These are phyloP conservation scores for Thelephora ganbajun DNA, from an alignment of 768 basidiomycete genomes.

Conservation along the genomic window DNA sequence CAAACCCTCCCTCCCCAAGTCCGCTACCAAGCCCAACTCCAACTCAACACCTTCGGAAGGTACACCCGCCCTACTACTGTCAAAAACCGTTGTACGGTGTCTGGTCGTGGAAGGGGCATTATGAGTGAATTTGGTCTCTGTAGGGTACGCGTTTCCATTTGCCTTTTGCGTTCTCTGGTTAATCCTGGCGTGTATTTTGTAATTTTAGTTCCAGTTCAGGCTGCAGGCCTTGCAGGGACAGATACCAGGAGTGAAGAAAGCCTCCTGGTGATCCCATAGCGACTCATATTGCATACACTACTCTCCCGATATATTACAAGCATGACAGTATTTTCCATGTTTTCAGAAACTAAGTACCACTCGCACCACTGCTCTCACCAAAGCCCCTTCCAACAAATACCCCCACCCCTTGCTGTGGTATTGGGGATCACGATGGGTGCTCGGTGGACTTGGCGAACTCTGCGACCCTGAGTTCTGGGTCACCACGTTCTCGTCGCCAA, in stretches of 20 bases:
- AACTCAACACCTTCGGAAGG: conserved; percentile 75
- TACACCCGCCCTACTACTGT: conserved; percentile 79
- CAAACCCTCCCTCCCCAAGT: conserved; percentile 77
- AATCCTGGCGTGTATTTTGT: not conserved
- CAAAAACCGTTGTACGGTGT: conserved; percentile 78
- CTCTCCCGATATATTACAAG: not conserved
- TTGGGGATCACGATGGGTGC: not conserved
- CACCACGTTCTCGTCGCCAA: conserved; percentile 81
- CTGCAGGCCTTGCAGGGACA: conserved; percentile 71
- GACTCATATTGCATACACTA: too few relatives aligned
- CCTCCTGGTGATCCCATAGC: conserved; percentile 83
- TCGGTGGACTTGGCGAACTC: conserved; percentile 27
- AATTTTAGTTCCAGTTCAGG: conserved; percentile 77
- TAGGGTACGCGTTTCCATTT: conserved; percentile 50
- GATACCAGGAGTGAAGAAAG: conserved; percentile 78
- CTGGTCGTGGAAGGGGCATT: conserved; percentile 77
- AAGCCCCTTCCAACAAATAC: too few relatives aligned
- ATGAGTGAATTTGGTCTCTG: conserved; percentile 83
- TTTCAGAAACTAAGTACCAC: too few relatives aligned
- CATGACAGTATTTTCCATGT: not conserved
- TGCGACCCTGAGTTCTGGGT: conserved; percentile 46
- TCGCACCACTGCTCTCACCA: too few relatives aligned
- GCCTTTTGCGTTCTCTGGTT: not conserved
- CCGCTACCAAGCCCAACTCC: conserved; percentile 88
- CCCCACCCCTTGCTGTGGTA: not conserved